Evolutionary conservation across 1,284 basidiomycete species (phyloP).

Genomic region (Ceratobasidium sp.): DNA sequence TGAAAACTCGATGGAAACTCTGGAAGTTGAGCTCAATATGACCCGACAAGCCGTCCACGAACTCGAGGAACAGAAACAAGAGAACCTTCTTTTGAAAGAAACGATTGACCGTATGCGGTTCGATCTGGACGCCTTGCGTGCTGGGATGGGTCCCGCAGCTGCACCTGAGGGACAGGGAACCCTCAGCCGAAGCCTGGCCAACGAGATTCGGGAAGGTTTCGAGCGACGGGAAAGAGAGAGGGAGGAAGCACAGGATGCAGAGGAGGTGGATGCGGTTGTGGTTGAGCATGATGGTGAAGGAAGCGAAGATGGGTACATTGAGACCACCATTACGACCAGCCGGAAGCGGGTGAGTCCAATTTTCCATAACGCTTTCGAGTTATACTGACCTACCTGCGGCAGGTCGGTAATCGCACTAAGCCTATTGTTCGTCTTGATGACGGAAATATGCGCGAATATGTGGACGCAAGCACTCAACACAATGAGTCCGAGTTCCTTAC

Average conservation of each 20-base stretch:
- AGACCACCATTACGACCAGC: slow-evolving; percentile 79
- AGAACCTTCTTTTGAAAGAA: slow-evolving; percentile 91
- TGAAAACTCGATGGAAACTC: slow-evolving; percentile 73
- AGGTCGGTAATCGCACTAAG: slow-evolving; percentile 69
- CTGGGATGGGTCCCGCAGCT: slow-evolving; percentile 62
- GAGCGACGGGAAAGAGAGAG: slow-evolving; percentile 53
- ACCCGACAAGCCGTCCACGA: slow-evolving; percentile 78
- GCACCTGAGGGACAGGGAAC: slow-evolving; percentile 63
- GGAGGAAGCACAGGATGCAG: slow-evolving; percentile 60
- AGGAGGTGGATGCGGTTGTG: slow-evolving; percentile 51
- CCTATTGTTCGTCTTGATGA: slow-evolving; percentile 71
- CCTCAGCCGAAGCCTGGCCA: slow-evolving; percentile 84
- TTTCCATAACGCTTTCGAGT: slow-evolving; percentile 40
- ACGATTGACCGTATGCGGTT: slow-evolving; percentile 92
- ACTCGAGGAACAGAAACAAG: slow-evolving; percentile 90
- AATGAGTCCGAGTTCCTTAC: slow-evolving; percentile 67
- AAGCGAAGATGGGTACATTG: slow-evolving; percentile 69
- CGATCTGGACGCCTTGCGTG: slow-evolving; percentile 89
- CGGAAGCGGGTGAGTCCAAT: slow-evolving; percentile 73
- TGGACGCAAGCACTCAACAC: slow-evolving; percentile 77
- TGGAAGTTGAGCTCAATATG: slow-evolving; percentile 76
- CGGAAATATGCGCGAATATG: slow-evolving; percentile 66
- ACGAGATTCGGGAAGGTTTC: slow-evolving; percentile 79
- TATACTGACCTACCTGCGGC: slow-evolving; percentile 61
- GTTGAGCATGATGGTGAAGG: slow-evolving; percentile 63